Percentiles rank a stretch among this genome's conserved stretches.
Conservation (phyloP, 129 eudicot species). For the Pittosporum tobira region DNA sequence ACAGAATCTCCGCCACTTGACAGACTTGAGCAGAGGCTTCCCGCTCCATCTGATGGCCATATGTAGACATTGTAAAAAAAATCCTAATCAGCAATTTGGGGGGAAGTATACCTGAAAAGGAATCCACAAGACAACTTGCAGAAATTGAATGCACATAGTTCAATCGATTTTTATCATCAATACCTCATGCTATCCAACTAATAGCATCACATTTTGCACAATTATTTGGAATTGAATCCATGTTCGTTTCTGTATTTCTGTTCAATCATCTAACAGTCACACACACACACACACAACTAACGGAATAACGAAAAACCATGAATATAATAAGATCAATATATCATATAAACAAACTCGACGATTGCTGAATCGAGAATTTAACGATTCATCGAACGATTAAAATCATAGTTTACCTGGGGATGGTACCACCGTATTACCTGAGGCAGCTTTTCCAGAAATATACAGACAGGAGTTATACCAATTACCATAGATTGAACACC, state of each 20-base stretch:
- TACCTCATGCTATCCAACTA: neutral
- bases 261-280: neutral
- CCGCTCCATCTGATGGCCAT: constrained; percentile 54
- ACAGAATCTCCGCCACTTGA: constrained; percentile 44
- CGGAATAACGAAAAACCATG: too few relatives aligned
- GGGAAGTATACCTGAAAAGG: neutral
- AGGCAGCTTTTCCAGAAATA: too few relatives aligned
- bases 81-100: constrained; percentile 3
- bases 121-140: neutral
- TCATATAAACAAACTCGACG: neutral
- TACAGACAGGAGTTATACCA: too few relatives aligned
- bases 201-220: neutral
- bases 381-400: too few relatives aligned
- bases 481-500: too few relatives aligned
- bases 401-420: too few relatives aligned
- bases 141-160: neutral
- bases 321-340: neutral
- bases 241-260: neutral
- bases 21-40: constrained; percentile 36
- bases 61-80: constrained; percentile 37
- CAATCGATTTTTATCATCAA: neutral
- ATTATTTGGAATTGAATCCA: too few relatives aligned
- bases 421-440: too few relatives aligned
- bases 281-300: neutral
- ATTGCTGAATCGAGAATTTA: neutral